Evolutionary conservation across 108 stramenopile species (phyloP).

Genomic region (Craspedostauros australis): DNA sequence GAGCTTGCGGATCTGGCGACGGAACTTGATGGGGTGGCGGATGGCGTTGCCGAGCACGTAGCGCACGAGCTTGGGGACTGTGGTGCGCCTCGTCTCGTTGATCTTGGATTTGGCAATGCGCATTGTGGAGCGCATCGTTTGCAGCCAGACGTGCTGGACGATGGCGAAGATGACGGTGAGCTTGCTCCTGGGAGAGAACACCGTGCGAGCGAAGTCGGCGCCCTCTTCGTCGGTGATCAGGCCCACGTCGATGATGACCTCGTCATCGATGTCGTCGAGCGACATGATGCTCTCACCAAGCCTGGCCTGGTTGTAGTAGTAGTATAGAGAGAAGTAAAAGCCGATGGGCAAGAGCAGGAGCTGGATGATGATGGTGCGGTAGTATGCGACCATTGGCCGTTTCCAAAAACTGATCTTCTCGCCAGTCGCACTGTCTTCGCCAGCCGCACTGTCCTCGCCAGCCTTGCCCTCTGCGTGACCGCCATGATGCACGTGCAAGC

Average conservation of each 20-base stretch:
- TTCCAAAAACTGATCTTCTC: slow-evolving; percentile 5
- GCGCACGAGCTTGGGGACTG: background rate
- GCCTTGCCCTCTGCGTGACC: background rate
- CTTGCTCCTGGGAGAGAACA: slow-evolving; percentile 5
- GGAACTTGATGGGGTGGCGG: slow-evolving; percentile 21
- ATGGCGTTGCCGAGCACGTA: slow-evolving; percentile 12
- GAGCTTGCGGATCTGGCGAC: slow-evolving; percentile 3
- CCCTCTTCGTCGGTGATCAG: slow-evolving; percentile 2
- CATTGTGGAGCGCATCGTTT: slow-evolving; percentile 1
- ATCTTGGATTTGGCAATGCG: slow-evolving; percentile 1
- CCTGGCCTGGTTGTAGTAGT: background rate
- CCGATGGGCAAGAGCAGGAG: slow-evolving; percentile 37
- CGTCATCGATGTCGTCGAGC: slow-evolving; percentile 5
- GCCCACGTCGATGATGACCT: slow-evolving; percentile 1
- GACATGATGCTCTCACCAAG: slow-evolving; percentile 2
- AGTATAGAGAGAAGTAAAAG: slow-evolving; percentile 27
- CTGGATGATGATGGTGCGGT: slow-evolving; percentile 18
- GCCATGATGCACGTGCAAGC: background rate
- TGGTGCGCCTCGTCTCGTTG: background rate
- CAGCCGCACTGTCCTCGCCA: background rate
- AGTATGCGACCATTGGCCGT: slow-evolving; percentile 16
- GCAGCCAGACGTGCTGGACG: slow-evolving; percentile 5
- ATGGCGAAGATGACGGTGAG: slow-evolving; percentile 28
- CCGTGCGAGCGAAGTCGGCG: slow-evolving; percentile 2
- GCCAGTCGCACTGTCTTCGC: background rate